A percentile compares a stretch with the other conserved stretches of the same genome.
These are phyloP conservation scores for Asterophora lycoperdoides DNA, from an alignment of 768 basidiomycete species.

Conservation along the genomic window DNA sequence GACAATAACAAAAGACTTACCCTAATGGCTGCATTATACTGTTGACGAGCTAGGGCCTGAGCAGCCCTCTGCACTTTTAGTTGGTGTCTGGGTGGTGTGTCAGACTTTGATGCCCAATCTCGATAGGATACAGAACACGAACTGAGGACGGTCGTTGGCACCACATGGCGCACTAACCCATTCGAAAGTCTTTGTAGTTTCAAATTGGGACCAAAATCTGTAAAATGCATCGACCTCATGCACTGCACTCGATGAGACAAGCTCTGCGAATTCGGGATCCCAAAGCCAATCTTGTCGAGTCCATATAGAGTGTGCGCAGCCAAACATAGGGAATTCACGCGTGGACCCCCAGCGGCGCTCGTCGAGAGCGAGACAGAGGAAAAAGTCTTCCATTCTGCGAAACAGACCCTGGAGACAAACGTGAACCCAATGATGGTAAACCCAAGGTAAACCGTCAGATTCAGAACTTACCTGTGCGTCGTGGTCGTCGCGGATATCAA, in stretches of 20 bases:
- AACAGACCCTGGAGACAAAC: slow-evolving; percentile 14
- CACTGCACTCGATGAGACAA: not conserved
- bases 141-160: not conserved
- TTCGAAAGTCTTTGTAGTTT: slow-evolving; percentile 22
- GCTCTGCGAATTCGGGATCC: not conserved
- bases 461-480: slow-evolving; percentile 1
- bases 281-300: slow-evolving; percentile 16
- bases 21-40: slow-evolving; percentile 13
- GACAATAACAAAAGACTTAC: too few species aligned
- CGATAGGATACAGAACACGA: too few species aligned
- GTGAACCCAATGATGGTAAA: not conserved
- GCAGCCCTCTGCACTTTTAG: slow-evolving; percentile 5
- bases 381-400: slow-evolving; percentile 18
- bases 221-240: slow-evolving; percentile 21
- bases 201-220: slow-evolving; percentile 19
- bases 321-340: slow-evolving; percentile 15
- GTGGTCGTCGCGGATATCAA: slow-evolving; percentile 7
- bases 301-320: slow-evolving; percentile 18
- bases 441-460: not conserved
- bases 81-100: not conserved
- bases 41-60: slow-evolving; percentile 1
- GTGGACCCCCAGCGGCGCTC: slow-evolving; percentile 16
- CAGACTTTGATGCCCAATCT: too few species aligned
- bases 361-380: slow-evolving; percentile 22
- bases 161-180: slow-evolving; percentile 19